A percentile compares a stretch with the other conserved stretches of the same genome.
Conservation (phyloP, 371 early-diverging fungal species). For the Mucor ambiguus region DNA sequence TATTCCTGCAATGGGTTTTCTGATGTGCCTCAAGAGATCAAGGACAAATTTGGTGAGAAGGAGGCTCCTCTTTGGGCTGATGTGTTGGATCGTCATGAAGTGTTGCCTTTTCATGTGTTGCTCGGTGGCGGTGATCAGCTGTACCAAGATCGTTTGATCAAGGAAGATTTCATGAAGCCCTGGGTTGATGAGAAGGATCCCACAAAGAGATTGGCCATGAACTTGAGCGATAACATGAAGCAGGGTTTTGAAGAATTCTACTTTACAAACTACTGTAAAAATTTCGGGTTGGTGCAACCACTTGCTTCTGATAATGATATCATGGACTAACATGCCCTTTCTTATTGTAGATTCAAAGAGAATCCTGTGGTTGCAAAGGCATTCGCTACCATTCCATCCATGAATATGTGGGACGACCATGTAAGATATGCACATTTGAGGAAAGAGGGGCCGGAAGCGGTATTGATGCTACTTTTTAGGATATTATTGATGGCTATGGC, state of each 20-base stretch:
- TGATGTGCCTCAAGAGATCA: slow-evolving; percentile 52
- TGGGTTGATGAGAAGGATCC: slow-evolving; percentile 66
- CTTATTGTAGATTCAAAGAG: slow-evolving; percentile 23
- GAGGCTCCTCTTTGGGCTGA: slow-evolving; percentile 74
- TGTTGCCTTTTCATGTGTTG: slow-evolving; percentile 75
- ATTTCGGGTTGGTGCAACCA: slow-evolving; percentile 52
- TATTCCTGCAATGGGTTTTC: slow-evolving; percentile 65
- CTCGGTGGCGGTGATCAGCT: slow-evolving; percentile 88
- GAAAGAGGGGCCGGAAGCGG: no score
- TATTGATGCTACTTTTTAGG: no score
- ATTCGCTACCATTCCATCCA: slow-evolving; percentile 68
- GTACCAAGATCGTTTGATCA: slow-evolving; percentile 68
- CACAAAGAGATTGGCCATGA: slow-evolving; percentile 30
- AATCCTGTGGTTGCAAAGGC: slow-evolving; percentile 55
- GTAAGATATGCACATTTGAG: slow-evolving; percentile 23
- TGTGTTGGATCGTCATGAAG: slow-evolving; percentile 65
- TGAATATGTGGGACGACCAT: slow-evolving; percentile 82
- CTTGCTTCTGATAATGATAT: neutral
- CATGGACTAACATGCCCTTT: neutral
- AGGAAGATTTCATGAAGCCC: slow-evolving; percentile 53
- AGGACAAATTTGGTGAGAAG: slow-evolving; percentile 61
- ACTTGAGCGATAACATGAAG: slow-evolving; percentile 53
- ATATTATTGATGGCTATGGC: slow-evolving; percentile 77
- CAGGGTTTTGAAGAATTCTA: slow-evolving; percentile 65
- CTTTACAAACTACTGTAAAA: slow-evolving; percentile 70